Percentiles rank a stretch among this genome's conserved stretches.
Conservation (phyloP, 148 eudicot genomes). For the Rhododendron mucronatum region DNA sequence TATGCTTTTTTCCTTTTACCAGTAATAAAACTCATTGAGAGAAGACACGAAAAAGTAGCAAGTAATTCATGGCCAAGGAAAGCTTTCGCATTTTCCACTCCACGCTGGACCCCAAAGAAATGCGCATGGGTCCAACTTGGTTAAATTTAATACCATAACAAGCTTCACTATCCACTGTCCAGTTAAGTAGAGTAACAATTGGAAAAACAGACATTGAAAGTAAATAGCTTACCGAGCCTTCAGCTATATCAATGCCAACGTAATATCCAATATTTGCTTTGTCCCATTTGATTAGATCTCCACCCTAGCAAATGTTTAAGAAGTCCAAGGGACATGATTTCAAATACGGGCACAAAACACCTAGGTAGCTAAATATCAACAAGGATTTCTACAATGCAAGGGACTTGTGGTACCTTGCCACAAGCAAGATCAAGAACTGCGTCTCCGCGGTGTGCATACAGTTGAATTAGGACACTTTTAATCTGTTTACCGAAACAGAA, state of each 20-base stretch:
- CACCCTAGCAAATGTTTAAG: constrained; percentile 57
- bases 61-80: background rate
- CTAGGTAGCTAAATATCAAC: background rate
- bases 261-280: constrained; percentile 93
- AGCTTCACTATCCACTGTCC: background rate
- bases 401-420: constrained; percentile 64
- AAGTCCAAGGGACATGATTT: background rate
- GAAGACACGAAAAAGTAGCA: background rate
- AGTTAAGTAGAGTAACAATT: background rate
- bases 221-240: constrained; percentile 71
- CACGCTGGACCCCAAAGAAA: background rate
- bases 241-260: constrained; percentile 95
- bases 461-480: constrained; percentile 94
- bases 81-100: background rate
- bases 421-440: constrained; percentile 98
- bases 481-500: constrained; percentile 44
- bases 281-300: constrained; percentile 99
- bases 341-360: background rate
- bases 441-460: constrained; percentile 74
- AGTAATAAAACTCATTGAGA: background rate
- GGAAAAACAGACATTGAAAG: background rate
- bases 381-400: background rate
- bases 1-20: background rate
- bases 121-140: background rate
- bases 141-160: background rate